Conservation (phyloP, 106 monocot species). For the Cymbidium sinense region DNA sequence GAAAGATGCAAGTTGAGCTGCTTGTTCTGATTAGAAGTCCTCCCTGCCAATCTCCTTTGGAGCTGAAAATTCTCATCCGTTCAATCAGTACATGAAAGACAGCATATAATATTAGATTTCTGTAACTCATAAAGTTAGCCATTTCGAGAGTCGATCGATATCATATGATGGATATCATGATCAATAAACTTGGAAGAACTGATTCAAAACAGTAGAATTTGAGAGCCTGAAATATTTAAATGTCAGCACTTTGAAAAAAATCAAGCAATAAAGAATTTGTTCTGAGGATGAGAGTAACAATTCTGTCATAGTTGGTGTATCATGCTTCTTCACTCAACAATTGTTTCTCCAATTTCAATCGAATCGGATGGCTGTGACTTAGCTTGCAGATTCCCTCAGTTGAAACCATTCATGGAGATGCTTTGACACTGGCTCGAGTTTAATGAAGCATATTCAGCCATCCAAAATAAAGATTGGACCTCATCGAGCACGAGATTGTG, state of each 20-base stretch:
- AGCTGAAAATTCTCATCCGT: constrained; percentile 21
- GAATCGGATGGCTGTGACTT: constrained; percentile 1
- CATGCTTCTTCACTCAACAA: constrained; percentile 26
- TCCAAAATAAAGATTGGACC: background rate
- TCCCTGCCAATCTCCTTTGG: constrained; percentile 20
- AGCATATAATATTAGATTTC: constrained; percentile 43
- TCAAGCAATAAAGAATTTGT: background rate
- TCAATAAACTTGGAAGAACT: constrained; percentile 7
- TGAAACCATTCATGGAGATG: constrained; percentile 19
- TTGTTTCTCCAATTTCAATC: constrained; percentile 25
- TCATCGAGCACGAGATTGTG: constrained; percentile 37
- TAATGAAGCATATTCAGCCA: constrained; percentile 2
- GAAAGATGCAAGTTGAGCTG: constrained; percentile 44
- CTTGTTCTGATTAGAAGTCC: constrained; percentile 34
- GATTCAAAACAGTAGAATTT: background rate
- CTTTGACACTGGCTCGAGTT: constrained; percentile 18
- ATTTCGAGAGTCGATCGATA: constrained; percentile 31
- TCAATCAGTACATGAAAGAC: constrained; percentile 63
- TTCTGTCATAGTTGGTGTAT: constrained; percentile 31
- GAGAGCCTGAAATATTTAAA: background rate
- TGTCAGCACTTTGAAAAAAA: background rate
- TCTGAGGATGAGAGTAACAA: constrained; percentile 13
- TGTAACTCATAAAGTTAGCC: constrained; percentile 61
- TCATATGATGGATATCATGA: constrained; percentile 30
- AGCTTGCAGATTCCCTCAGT: constrained; percentile 7